These are phyloP conservation scores for Globisporangium alternatum DNA, from an alignment of 352 stramenopile genomes.

Conservation along the genomic window DNA sequence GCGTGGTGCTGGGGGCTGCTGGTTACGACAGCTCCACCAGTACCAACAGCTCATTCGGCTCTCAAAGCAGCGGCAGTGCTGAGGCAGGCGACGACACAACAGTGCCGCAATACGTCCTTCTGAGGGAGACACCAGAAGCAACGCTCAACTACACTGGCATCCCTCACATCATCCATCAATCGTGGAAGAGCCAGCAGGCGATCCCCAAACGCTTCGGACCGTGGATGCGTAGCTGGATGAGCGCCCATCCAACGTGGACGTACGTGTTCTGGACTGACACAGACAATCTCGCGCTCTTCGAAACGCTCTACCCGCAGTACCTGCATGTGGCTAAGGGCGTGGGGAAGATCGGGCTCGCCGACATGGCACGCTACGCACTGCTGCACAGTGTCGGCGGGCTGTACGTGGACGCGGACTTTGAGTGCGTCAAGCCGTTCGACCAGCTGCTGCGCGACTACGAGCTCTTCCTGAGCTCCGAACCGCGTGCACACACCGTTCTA, in stretches of 20 bases:
- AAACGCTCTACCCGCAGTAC: conserved; percentile 46
- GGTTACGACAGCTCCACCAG: not conserved
- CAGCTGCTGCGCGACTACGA: conserved; percentile 26
- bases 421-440: conserved; percentile 43
- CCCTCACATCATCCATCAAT: conserved; percentile 55
- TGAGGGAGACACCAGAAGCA: not conserved
- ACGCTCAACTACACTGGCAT: conserved; percentile 16
- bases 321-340: conserved; percentile 32
- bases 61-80: not conserved
- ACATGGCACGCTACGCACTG: conserved; percentile 58
- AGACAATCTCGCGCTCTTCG: conserved; percentile 52
- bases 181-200: conserved; percentile 37
- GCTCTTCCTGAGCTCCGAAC: conserved; percentile 51
- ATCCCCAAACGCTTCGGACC: conserved; percentile 46
- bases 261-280: conserved; percentile 63
- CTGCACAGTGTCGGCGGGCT: conserved; percentile 46
- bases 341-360: conserved; percentile 40
- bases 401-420: conserved; percentile 54
- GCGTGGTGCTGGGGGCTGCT: not conserved
- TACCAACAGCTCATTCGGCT: not conserved
- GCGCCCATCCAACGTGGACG: conserved; percentile 35
- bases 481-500: conserved; percentile 36
- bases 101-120: not conserved
- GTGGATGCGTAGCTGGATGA: conserved; percentile 57
- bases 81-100: not conserved